phyloP scores from a whole-genome alignment of 2,329 filamentous ascomycete genomes.

The Cladosporium velox region DNA sequence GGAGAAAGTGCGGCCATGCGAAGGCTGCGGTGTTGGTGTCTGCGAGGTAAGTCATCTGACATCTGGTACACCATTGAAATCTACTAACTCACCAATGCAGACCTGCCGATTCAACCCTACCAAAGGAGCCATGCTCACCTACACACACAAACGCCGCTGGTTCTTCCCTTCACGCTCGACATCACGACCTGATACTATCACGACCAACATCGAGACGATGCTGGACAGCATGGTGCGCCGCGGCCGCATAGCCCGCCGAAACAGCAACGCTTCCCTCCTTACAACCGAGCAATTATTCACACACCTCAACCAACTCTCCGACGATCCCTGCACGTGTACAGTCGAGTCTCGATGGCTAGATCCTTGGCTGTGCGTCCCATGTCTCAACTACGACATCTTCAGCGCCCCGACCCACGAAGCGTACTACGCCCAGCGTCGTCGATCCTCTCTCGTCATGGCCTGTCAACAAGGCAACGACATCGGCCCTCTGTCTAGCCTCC shows the following conservation, averaged over 20 bases:
- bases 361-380: conserved; percentile 19
- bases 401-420: conserved; percentile 20
- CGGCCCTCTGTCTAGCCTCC: conserved; percentile 10
- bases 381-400: conserved; percentile 21
- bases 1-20: conserved; percentile 10
- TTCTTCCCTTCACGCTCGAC: conserved; percentile 19
- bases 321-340: conserved; percentile 15
- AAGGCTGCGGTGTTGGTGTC: conserved; percentile 19
- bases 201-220: conserved; percentile 20
- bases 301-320: conserved; percentile 13
- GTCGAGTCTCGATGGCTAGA: conserved; percentile 22
- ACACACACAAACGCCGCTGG: conserved; percentile 20
- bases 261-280: conserved; percentile 12
- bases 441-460: background rate
- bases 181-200: conserved; percentile 14
- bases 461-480: conserved; percentile 20
- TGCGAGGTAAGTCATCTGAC: conserved; percentile 11
- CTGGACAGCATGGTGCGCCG: conserved; percentile 19
- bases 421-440: conserved; percentile 9
- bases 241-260: conserved; percentile 11
- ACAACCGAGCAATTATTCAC: conserved; percentile 19
- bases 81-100: background rate
- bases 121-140: conserved; percentile 21
- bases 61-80: background rate
- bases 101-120: conserved; percentile 18